Conservation (phyloP, 1,139 yeast genomes). For the Zygoascus sp. region DNA sequence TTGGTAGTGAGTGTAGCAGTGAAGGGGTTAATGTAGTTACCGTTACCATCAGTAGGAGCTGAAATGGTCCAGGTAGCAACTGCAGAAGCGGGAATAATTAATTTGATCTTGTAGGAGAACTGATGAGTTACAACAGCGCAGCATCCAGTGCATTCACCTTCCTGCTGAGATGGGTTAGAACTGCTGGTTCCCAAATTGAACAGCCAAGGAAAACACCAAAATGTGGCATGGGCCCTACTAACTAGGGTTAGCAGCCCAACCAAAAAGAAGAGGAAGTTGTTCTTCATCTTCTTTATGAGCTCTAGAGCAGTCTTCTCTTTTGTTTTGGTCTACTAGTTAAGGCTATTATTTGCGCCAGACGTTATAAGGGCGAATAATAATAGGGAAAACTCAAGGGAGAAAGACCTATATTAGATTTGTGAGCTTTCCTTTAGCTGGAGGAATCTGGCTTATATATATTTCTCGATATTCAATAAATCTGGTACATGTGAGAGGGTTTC, state of each 20-base stretch:
- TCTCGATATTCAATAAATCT: too few relatives aligned
- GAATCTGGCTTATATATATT: not conserved
- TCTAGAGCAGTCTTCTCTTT: not conserved
- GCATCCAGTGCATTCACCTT: conserved; percentile 22
- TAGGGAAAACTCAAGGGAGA: not conserved
- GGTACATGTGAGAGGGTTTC: conserved; percentile 5
- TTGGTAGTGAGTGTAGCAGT: conserved; percentile 28
- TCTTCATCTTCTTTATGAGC: conserved; percentile 13
- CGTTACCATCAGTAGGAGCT: conserved; percentile 26
- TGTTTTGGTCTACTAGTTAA: not conserved
- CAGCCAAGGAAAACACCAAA: conserved; percentile 10
- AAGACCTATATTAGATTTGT: not conserved
- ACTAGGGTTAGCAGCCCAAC: conserved; percentile 17
- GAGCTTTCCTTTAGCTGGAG: not conserved
- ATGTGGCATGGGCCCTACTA: conserved; percentile 11
- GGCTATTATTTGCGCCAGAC: too few relatives aligned
- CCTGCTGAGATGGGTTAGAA: not conserved
- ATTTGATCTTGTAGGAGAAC: conserved; percentile 23
- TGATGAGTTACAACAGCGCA: conserved; percentile 25
- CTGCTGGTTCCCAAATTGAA: not conserved
- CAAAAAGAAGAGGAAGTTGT: conserved; percentile 13
- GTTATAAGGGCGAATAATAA: too few relatives aligned
- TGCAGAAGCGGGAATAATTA: conserved; percentile 17
- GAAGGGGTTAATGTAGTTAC: conserved; percentile 25
- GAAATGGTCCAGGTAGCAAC: conserved; percentile 29